Base-by-base conservation (phyloP, 345 rosid genomes). In the Cardiospermum halicacabum region DNA sequence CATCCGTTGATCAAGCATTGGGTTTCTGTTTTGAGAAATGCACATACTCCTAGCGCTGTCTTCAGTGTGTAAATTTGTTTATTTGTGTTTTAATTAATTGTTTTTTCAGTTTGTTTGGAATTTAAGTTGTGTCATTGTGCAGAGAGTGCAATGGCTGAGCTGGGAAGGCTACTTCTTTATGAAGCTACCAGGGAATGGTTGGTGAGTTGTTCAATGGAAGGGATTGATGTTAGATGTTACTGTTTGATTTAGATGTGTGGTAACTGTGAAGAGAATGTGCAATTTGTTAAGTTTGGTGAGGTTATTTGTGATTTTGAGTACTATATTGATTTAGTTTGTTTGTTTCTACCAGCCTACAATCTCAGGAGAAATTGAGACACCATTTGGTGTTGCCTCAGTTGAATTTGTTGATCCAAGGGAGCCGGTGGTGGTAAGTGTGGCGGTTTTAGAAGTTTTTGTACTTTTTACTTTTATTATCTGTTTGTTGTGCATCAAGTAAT, bases 121-220 rank as follows among this genome's bases (percentile, higher is more conserved):
- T 21, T 28, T 27, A 32, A 53, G 11, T 59, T 31, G 64, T 54
- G 3, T 7, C 60, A 53, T 64, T 21, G 13, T 60, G 25, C 69
- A 86, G 98, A 77, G 72, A 90, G 80, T 85, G 96, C 96, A 4
- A 83, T 93, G 81, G 98, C 94, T 57, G 97, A 90, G 75, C 68
- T 90, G 69, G 96, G 98, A 68, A 86, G 98, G 78, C 76, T 93
- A 34, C 86, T 93, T 49, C 72, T 93, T 43, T 88, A 90, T 58
- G 97, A 93, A 82, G 98, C 97, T 65, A 74, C 98, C 40, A 78
- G 97, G 74, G 98, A 93, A 64, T 93, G 94, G 96, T 66, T 88
- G 97, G 97, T 90, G 67, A 62, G 85, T 76, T 55, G 16, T 55
- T 64, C 24, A 8, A 8, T 30, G n/a, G n/a, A n/a, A n/a, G n/a